These are phyloP conservation scores for Dissoconium aciculare DNA, from an alignment of 2,329 filamentous ascomycete genomes.

Conservation along the genomic window DNA sequence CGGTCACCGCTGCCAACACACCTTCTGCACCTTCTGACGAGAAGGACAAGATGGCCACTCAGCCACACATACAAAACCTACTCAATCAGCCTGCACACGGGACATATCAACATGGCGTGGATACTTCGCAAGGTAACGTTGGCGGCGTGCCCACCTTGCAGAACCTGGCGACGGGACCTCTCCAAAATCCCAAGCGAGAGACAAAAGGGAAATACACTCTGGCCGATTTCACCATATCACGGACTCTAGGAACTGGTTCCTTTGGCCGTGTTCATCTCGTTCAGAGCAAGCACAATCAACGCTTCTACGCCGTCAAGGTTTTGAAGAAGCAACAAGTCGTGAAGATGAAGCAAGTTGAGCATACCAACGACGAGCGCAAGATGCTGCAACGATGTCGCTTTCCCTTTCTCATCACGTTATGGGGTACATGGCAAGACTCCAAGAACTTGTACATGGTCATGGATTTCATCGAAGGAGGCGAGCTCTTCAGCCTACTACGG, in stretches of 20 bases:
- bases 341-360: conserved; percentile 99
- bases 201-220: conserved; percentile 98
- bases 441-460: conserved; percentile 99
- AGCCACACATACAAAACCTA: conserved; percentile 69
- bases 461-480: conserved; percentile 98
- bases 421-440: conserved; percentile 94
- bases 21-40: no score
- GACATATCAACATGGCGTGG: no score
- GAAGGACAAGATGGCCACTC: conserved; percentile 32
- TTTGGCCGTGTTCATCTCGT: conserved; percentile 94
- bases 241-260: conserved; percentile 88
- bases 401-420: conserved; percentile 91
- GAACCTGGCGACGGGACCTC: conserved; percentile 19
- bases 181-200: conserved; percentile 38
- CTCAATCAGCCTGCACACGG: conserved; percentile 52
- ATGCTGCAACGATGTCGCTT: conserved; percentile 97
- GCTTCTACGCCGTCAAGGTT: conserved; percentile 97
- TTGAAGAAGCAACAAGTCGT: conserved; percentile 97
- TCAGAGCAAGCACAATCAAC: conserved; percentile 93
- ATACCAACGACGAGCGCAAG: conserved; percentile 91
- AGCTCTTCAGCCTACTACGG: conserved; percentile 84
- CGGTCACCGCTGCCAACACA: conserved; percentile 8
- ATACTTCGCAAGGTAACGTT: conserved; percentile 6
- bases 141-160: conserved; percentile 22
- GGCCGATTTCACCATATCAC: conserved; percentile 72